Base-by-base conservation (phyloP, 2,329 filamentous ascomycete species). In the Chaetothyriales sp. region DNA sequence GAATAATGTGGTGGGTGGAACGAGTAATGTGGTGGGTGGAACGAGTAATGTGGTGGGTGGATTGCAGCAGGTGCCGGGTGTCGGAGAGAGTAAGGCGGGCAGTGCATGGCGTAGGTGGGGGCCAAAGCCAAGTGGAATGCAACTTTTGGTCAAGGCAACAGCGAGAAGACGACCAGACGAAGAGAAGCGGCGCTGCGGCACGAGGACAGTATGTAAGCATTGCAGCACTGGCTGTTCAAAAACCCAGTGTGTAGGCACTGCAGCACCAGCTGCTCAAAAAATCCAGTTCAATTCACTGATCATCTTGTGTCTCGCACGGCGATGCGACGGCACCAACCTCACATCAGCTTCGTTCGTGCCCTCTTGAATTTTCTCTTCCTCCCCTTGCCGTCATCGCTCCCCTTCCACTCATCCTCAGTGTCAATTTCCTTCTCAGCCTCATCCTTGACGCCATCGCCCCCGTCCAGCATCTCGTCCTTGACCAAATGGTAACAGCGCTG, bases 381-480 rank as follows among this genome's bases (percentile, higher is more conserved):
- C 2, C 37, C 20, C 9, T 49, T 52, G 13, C 19, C 40, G 15
- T 18, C 20, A 47, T 40, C 45, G 10, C 7, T 29, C 43, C 45
- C 20, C 18, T 28, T 18, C 37, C 40, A 19, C 52, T 44, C 19
- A 22, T 37, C 15, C 15, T 29, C 49, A 40, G 44, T 44, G 2
- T 28, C n/a, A 43, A 19, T 29, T 18, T 44, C 18, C 46, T n/a
- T 37, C 13, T 15, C 46, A n/a, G 45, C 18, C 43, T 44, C 47
- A 8, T 52, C 33, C 44, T 19, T 49, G n/a, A 18, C 18, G 9
- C 20, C n/a, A 6, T 19, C 46, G 33, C 25, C 13, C 22, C 28
- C 51, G 56, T 18, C 15, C 60, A 60, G 57, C 56, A 55, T 49
- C 57, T 56, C 54, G 57, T 33, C 29, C 29, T 33, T 33, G 29